Base-by-base conservation (phyloP, 768 basidiomycete species). In the Phaeolepiota aurea region DNA sequence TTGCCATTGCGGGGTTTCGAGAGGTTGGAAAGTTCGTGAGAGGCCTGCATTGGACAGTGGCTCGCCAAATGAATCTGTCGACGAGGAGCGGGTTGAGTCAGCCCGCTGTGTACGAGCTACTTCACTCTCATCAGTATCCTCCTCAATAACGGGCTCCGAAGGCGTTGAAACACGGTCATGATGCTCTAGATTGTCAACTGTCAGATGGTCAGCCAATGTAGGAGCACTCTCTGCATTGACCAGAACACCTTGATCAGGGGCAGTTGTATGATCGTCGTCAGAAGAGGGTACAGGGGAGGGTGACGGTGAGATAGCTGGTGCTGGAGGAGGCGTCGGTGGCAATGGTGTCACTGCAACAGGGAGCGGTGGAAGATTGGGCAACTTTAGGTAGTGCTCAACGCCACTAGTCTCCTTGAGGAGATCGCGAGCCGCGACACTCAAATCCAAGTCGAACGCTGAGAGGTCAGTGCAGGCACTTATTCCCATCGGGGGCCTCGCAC, bases 361-460 rank as follows among this genome's bases (percentile, higher is more conserved):
- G 3, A 18, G 15, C 3, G 41, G 31, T 18, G 47, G 10, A 10
- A 43, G 65, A 42, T 71, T 74, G 30, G 74, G 63, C 65, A 76
- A 68, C 57, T 69, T 76, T 32, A 87, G 56, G 54, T 82, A 84
- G 32, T 74, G 69, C 50, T 85, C 80, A 21, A 82, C 73, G 0
- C 77, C 83, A 12, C 76, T 77, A 36, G 72, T 70, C 7, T 76
- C 69, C 14, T 68, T 66, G 22, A 86, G 59, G 31, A 84, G 50
- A 55, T 89, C 82, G 9, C 73, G 69, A 10, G 71, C 66, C n/a
- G 68, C 71, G 40, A 63, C 33, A 15, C 9, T 74, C 33, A 74
- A 51, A 54, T 84, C 84, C 32, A 87, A 56, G 51, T 87, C 82
- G 53, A 87, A 83, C 4, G 80, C 78, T 1, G 82, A 80, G 1